Evolutionary conservation across 2,329 filamentous ascomycete species (phyloP).

Genomic region (Blumeria graminis): DNA sequence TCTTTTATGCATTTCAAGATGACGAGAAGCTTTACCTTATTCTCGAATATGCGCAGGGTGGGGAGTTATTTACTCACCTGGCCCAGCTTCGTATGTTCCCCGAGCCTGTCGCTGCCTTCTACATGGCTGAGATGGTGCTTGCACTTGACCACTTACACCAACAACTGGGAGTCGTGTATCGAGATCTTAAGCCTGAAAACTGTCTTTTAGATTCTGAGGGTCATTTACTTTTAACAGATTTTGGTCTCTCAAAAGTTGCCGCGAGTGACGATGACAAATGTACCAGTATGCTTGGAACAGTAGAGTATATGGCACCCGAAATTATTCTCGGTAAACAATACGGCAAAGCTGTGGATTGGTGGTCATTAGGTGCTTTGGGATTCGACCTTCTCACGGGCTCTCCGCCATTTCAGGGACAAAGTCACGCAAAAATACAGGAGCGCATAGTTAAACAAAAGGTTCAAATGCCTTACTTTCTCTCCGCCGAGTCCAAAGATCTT

Average conservation of each 20-base stretch:
- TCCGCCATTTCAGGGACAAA: constrained; percentile 74
- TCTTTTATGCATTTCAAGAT: constrained; percentile 96
- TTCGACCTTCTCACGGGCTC: constrained; percentile 83
- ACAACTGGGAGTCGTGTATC: constrained; percentile 81
- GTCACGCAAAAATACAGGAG: constrained; percentile 84
- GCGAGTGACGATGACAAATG: constrained; percentile 46
- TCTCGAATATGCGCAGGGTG: constrained; percentile 88
- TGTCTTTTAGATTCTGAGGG: constrained; percentile 80
- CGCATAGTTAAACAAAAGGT: constrained; percentile 91
- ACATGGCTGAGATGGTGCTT: constrained; percentile 95
- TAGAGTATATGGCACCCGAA: constrained; percentile 98
- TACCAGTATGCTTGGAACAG: constrained; percentile 78
- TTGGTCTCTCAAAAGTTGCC: constrained; percentile 86
- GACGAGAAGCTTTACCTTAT: constrained; percentile 95
- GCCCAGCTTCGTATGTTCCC: constrained; percentile 87
- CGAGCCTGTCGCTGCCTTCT: constrained; percentile 75
- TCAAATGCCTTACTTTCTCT: constrained; percentile 68
- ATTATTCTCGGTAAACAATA: constrained; percentile 74
- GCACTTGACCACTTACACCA: constrained; percentile 83
- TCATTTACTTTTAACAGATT: constrained; percentile 85
- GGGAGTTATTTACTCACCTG: constrained; percentile 89
- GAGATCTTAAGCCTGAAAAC: constrained; percentile 94
- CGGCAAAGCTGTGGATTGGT: constrained; percentile 92
- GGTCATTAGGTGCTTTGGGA: constrained; percentile 83
- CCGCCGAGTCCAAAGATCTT: constrained; percentile 79